These are phyloP conservation scores for Biscutella laevigata DNA, from an alignment of 441 rosid species.

Conservation along the genomic window DNA sequence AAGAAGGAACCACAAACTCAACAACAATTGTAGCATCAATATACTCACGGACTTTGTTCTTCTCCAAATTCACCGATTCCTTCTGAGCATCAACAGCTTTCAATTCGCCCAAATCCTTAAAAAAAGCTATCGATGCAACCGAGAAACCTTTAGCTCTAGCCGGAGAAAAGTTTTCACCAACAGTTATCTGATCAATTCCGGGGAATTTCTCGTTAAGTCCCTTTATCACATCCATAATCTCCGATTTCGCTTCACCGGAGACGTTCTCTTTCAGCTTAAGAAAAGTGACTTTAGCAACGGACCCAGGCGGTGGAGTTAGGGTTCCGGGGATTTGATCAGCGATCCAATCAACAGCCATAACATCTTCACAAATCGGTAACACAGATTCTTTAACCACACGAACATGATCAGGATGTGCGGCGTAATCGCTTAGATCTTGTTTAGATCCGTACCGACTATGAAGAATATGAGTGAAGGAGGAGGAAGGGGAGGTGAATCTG, in stretches of 20 bases:
- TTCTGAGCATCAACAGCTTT: constrained; percentile 41
- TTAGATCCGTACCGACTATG: constrained; percentile 75
- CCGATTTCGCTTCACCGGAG: constrained; percentile 35
- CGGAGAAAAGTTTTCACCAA: constrained; percentile 71
- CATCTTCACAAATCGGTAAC: constrained; percentile 58
- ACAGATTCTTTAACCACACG: constrained; percentile 50
- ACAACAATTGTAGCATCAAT: constrained; percentile 57
- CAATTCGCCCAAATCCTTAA: constrained; percentile 40
- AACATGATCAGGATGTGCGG: constrained; percentile 57
- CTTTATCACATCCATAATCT: constrained; percentile 41
- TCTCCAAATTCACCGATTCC: constrained; percentile 29
- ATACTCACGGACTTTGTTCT: constrained; percentile 49
- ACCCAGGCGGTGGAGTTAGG: constrained; percentile 34
- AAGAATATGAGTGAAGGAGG: constrained; percentile 67
- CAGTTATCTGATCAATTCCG: constrained; percentile 43
- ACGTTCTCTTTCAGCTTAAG: constrained; percentile 48
- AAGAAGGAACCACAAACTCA: constrained; percentile 51
- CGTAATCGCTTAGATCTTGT: constrained; percentile 42
- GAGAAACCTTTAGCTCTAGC: constrained; percentile 74
- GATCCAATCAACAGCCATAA: constrained; percentile 85
- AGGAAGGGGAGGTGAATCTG: constrained; percentile 26
- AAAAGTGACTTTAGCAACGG: constrained; percentile 41
- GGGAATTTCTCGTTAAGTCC: constrained; percentile 32
- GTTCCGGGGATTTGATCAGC: constrained; percentile 35
- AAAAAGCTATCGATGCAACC: constrained; percentile 63